Evolutionary conservation across 768 basidiomycete genomes (phyloP), one percentile per base, ranked within the genome.

Genomic region (Fomitopsis serialis): DNA sequence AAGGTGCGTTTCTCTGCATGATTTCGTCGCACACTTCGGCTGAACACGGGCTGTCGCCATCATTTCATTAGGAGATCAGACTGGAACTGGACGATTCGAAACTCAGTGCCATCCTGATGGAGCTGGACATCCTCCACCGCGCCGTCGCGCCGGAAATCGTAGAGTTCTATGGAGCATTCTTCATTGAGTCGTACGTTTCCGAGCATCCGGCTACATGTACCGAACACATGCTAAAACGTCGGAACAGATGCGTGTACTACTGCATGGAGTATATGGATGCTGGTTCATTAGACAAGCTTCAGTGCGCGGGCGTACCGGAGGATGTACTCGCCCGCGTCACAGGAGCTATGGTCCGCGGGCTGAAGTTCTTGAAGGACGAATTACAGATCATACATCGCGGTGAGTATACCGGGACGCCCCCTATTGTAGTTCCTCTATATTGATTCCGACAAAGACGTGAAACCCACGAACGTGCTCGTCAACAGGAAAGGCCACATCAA

Each of bases 201-300:
- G 3, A 12, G 3, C 15, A 13, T 25, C 35, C 15, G 15, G 13
- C n/a, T 17, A 19, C n/a, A 42, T 8, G 44, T 3, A 34, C 11
- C 35, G 43, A 13, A 24, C 5, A 21, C 34, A 5, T 21, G 29
- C 35, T 35, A 2, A 22, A 23, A 2, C 32, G 6, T 22, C 32
- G 15, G 29, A 23, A 1, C 17, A 66, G 65, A 21, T 66, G 96
- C 68, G 97, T 99, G 22, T 98, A 99, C 72, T 98, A 97, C 69
- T 98, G 95, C 71, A 98, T 98, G 95, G 97, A 99, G 75, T 92
- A 87, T 72, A 99, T 99, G 97, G 96, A 99, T 67, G 95, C 94
- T 11, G 94, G 95, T n/a, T 89, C 86, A 37, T 78, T 99, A 45
- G 97, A 98, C 68, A 90, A 87, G 58, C 77, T 98, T 24, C 71